Evolutionary conservation across 371 early-diverging fungal genomes (phyloP).

Genomic region (Rhizopus delemar): DNA sequence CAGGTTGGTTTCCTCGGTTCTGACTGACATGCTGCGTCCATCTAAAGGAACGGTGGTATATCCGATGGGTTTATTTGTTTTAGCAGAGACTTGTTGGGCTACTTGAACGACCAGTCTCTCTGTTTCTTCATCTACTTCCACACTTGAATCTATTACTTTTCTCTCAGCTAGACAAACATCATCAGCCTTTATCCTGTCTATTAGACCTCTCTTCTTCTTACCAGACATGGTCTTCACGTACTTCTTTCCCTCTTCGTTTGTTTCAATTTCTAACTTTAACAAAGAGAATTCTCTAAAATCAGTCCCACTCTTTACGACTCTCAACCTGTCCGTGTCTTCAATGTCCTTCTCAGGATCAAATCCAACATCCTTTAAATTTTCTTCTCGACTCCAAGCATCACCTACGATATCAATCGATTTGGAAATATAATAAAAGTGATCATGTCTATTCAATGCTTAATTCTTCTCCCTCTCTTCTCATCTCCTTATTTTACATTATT

Average conservation of each 20-base stretch:
- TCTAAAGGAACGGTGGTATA: constrained; percentile 52
- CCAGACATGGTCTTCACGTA: constrained; percentile 30
- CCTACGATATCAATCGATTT: constrained; percentile 41
- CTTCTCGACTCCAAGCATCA: constrained; percentile 32
- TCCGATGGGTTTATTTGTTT: constrained; percentile 52
- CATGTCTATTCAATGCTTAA: constrained; percentile 45
- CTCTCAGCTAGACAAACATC: constrained; percentile 34
- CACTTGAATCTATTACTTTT: constrained; percentile 33
- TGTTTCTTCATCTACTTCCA: constrained; percentile 39
- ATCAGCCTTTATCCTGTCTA: not conserved
- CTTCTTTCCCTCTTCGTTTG: constrained; percentile 22
- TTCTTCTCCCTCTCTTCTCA: not conserved
- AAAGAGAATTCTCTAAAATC: constrained; percentile 64
- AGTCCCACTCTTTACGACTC: constrained; percentile 64
- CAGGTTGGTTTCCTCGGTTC: constrained; percentile 59
- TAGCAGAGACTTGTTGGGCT: constrained; percentile 37
- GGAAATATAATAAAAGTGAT: constrained; percentile 62
- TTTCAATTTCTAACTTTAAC: constrained; percentile 36
- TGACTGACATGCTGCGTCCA: constrained; percentile 54
- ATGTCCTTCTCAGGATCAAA: constrained; percentile 37
- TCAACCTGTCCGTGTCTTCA: constrained; percentile 29
- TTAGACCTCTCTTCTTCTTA: constrained; percentile 8
- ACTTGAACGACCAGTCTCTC: constrained; percentile 43
- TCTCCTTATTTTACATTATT: not conserved
- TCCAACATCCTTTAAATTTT: constrained; percentile 30